Conservation (phyloP, 371 early-diverging fungal genomes). For the Nematocida parisii region DNA sequence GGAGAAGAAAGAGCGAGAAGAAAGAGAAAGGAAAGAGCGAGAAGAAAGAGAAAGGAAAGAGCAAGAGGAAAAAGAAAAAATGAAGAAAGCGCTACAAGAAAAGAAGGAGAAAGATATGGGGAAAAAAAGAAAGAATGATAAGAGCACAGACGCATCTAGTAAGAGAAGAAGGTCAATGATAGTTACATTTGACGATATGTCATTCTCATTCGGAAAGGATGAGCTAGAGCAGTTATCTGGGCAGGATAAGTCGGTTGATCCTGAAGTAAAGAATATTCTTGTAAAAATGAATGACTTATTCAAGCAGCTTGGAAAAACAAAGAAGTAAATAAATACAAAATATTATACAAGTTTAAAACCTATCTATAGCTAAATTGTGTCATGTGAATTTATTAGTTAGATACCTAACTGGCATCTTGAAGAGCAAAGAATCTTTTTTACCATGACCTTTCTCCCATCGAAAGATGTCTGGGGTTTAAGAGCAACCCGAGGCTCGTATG, state of each 20-base stretch:
- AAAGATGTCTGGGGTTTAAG: constrained; percentile 49
- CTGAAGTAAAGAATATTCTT: constrained; percentile 42
- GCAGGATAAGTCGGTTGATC: constrained; percentile 42
- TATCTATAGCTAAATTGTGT: not conserved
- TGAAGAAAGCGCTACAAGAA: constrained; percentile 4
- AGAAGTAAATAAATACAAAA: constrained; percentile 4
- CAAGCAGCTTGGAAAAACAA: constrained; percentile 23
- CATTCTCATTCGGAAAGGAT: constrained; percentile 57
- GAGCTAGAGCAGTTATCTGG: constrained; percentile 54
- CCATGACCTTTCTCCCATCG: constrained; percentile 41
- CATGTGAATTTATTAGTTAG: constrained; percentile 15
- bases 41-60: constrained; percentile 1
- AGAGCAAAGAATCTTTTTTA: constrained; percentile 57
- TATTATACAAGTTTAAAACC: not conserved
- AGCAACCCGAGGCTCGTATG: constrained; percentile 56
- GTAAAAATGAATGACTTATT: constrained; percentile 53
- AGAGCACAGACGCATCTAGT: not conserved
- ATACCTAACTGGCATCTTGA: constrained; percentile 17
- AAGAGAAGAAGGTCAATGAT: constrained; percentile 58
- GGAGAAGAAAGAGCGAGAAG: not conserved
- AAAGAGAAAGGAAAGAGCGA: not conserved
- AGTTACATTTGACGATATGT: constrained; percentile 55
- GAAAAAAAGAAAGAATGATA: constrained; percentile 15
- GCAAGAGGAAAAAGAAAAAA: not conserved
- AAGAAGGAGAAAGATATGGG: not conserved